Percentiles rank a stretch among this genome's conserved stretches.
These are phyloP conservation scores for Agroathelia rolfsii DNA, from an alignment of 1,284 basidiomycete species.

Conservation along the genomic window DNA sequence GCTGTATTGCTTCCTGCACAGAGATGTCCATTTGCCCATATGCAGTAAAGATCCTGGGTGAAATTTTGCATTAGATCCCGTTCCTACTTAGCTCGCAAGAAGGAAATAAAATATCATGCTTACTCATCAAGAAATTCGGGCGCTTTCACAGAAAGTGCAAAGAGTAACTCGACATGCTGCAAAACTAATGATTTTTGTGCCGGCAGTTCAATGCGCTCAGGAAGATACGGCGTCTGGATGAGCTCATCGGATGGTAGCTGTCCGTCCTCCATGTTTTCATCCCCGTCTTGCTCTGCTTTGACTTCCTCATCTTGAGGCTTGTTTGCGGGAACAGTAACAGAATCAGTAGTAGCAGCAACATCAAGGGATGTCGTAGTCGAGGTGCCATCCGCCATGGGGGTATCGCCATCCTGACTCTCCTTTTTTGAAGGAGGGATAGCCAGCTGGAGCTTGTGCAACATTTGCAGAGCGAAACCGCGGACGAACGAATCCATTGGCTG, in stretches of 20 bases:
- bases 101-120: conserved; percentile 19
- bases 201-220: conserved; percentile 64
- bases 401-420: conserved; percentile 12
- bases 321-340: no score
- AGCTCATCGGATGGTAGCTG: conserved; percentile 61
- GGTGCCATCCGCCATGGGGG: no score
- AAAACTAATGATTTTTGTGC: conserved; percentile 69
- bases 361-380: no score
- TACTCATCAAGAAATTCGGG: conserved; percentile 85
- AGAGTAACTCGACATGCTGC: conserved; percentile 86
- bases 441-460: conserved; percentile 64
- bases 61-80: conserved; percentile 8
- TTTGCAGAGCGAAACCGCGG: conserved; percentile 63
- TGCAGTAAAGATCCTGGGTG: conserved; percentile 73
- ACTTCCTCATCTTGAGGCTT: no score
- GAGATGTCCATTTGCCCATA: conserved; percentile 78
- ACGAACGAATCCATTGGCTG: conserved; percentile 74
- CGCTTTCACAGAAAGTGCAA: conserved; percentile 82
- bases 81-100: no score
- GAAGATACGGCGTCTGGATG: conserved; percentile 72
- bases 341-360: no score
- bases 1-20: conserved; percentile 80
- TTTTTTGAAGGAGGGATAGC: conserved; percentile 19
- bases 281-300: conserved; percentile 22
- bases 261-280: conserved; percentile 61